Percentiles rank a stretch among this genome's conserved stretches.
Conservation (phyloP, 495 filamentous ascomycete species). For the Cladorrhinum samala region DNA sequence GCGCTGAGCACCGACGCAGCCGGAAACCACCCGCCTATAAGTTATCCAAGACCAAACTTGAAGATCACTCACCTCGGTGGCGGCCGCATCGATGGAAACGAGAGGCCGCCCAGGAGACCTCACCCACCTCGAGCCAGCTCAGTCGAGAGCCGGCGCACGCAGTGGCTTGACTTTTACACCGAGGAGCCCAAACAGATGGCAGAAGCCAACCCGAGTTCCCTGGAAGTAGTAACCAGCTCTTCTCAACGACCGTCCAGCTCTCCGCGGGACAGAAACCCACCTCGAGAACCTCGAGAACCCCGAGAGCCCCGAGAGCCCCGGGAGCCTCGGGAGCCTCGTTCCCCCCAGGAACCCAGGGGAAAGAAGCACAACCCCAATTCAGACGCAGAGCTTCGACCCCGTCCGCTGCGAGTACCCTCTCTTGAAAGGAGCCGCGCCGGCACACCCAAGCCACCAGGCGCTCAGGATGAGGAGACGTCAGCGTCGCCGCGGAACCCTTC, state of each 20-base stretch:
- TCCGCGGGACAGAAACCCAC: not conserved
- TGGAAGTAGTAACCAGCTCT: not conserved
- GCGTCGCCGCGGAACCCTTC: not conserved
- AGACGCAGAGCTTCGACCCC: constrained; percentile 10
- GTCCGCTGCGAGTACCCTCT: constrained; percentile 18
- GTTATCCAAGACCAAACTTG: constrained; percentile 1
- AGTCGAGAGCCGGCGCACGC: constrained; percentile 25
- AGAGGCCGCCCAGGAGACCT: not conserved
- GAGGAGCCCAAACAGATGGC: not conserved
- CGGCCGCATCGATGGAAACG: constrained; percentile 16
- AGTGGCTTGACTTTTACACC: constrained; percentile 29
- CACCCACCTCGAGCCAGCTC: constrained; percentile 7
- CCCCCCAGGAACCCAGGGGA: constrained; percentile 3
- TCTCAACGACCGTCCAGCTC: not conserved
- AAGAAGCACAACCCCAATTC: not conserved
- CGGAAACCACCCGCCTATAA: not conserved
- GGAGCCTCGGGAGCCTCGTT: not conserved
- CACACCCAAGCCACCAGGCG: too few relatives aligned
- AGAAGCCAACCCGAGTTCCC: not conserved
- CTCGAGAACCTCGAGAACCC: not conserved
- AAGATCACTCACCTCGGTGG: constrained; percentile 32
- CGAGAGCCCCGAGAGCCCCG: not conserved
- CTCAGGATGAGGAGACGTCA: not conserved
- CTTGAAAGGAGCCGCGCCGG: not conserved
- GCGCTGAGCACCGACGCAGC: not conserved